These are phyloP conservation scores for Colletotrichum caudatum DNA, from an alignment of 2,329 filamentous ascomycete species.

Conservation along the genomic window DNA sequence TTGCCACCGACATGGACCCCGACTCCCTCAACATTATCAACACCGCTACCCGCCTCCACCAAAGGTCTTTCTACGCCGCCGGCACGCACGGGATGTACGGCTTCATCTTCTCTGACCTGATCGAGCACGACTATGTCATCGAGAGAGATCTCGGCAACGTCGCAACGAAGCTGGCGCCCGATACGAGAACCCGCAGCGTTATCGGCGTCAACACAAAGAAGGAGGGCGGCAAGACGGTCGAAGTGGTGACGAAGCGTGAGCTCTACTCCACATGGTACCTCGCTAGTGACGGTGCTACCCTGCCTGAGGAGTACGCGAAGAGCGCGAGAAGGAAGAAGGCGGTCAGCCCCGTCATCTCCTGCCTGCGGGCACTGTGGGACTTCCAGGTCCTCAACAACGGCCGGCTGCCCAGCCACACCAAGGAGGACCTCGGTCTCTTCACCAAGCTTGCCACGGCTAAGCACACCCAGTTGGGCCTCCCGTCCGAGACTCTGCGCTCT, in stretches of 20 bases:
- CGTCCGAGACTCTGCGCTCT: conserved; percentile 73
- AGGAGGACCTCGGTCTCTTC: conserved; percentile 79
- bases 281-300: conserved; percentile 80
- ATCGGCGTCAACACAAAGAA: conserved; percentile 77
- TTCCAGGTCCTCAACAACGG: conserved; percentile 74
- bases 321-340: conserved; percentile 76
- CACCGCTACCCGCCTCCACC: conserved; percentile 82
- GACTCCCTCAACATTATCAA: conserved; percentile 83
- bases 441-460: conserved; percentile 82
- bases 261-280: conserved; percentile 88
- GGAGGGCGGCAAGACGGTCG: conserved; percentile 77
- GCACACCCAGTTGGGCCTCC: conserved; percentile 79
- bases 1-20: conserved; percentile 89
- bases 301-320: conserved; percentile 75
- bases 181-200: conserved; percentile 83
- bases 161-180: conserved; percentile 68
- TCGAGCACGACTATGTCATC: conserved; percentile 89
- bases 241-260: conserved; percentile 92
- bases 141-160: conserved; percentile 87
- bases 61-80: conserved; percentile 88
- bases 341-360: conserved; percentile 87
- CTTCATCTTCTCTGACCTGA: conserved; percentile 93
- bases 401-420: conserved; percentile 66
- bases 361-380: conserved; percentile 90
- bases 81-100: conserved; percentile 91